Evolutionary conservation across 2,329 filamentous ascomycete species (phyloP).

Genomic region (Pestalotiopsis sp.): DNA sequence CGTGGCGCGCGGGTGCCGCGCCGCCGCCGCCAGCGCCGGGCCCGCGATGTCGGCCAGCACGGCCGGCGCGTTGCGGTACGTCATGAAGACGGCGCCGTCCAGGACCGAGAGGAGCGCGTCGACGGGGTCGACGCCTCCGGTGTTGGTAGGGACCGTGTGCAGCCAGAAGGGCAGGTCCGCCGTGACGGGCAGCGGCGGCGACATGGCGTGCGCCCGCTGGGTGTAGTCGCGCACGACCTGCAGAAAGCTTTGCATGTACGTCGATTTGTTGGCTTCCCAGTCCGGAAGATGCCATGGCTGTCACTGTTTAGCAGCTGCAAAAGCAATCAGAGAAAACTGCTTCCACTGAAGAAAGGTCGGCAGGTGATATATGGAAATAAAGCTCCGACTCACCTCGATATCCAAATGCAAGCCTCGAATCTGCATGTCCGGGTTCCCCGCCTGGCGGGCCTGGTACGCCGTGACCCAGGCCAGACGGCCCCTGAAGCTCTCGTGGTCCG

Average conservation of each 20-base stretch:
- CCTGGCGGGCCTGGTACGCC: neutral
- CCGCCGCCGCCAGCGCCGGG: neutral
- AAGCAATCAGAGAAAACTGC: no score
- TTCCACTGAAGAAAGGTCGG: neutral
- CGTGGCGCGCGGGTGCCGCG: neutral
- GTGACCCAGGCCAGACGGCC: neutral
- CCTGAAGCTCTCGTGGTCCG: neutral
- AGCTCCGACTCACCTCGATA: neutral
- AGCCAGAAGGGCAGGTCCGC: constrained; percentile 4
- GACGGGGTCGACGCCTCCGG: neutral
- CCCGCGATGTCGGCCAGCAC: neutral
- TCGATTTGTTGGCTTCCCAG: neutral
- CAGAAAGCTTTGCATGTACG: neutral
- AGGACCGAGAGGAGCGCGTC: neutral
- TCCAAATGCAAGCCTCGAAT: neutral
- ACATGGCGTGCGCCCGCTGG: neutral
- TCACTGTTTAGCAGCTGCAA: neutral
- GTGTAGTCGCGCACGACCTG: neutral
- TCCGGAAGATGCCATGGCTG: neutral
- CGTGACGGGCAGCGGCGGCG: neutral
- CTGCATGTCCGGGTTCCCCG: neutral
- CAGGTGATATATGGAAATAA: neutral
- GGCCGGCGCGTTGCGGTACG: neutral
- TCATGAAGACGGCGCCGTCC: constrained; percentile 4
- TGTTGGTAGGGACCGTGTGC: neutral